Conservation (phyloP, 257 asterid genomes). For the Plantago major region DNA sequence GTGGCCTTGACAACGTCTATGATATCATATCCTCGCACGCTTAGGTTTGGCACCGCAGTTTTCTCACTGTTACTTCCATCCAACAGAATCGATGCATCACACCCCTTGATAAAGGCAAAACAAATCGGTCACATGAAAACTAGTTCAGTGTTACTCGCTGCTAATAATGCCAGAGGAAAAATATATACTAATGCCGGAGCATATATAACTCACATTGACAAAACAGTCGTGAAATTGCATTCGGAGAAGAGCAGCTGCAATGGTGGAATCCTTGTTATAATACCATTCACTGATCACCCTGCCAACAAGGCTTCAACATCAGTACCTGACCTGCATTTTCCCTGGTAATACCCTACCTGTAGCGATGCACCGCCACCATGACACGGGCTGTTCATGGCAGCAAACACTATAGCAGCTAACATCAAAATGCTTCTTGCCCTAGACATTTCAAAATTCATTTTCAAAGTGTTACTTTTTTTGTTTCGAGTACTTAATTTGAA, state of each 20-base stretch:
- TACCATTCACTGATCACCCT: constrained; percentile 20
- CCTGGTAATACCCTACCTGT: constrained; percentile 35
- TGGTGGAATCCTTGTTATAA: constrained; percentile 25
- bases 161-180: no score
- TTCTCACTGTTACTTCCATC: constrained; percentile 46
- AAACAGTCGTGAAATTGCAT: constrained; percentile 70
- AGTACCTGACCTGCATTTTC: constrained; percentile 26
- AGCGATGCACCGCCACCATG: constrained; percentile 16
- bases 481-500: not conserved
- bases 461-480: not conserved
- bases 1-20: constrained; percentile 46
- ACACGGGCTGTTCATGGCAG: constrained; percentile 4
- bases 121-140: no score
- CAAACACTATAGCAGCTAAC: constrained; percentile 14
- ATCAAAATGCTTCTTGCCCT: constrained; percentile 1
- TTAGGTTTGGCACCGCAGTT: constrained; percentile 38
- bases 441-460: constrained; percentile 20
- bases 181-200: no score
- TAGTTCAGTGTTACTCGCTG: no score
- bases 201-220: constrained; percentile 35
- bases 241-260: constrained; percentile 50
- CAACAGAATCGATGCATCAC: constrained; percentile 59
- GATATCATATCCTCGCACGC: constrained; percentile 50
- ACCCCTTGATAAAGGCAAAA: constrained; percentile 27
- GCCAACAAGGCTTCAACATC: constrained; percentile 38